These are phyloP conservation scores for Delonix regia DNA, from an alignment of 306 rosid species.

Conservation along the genomic window DNA sequence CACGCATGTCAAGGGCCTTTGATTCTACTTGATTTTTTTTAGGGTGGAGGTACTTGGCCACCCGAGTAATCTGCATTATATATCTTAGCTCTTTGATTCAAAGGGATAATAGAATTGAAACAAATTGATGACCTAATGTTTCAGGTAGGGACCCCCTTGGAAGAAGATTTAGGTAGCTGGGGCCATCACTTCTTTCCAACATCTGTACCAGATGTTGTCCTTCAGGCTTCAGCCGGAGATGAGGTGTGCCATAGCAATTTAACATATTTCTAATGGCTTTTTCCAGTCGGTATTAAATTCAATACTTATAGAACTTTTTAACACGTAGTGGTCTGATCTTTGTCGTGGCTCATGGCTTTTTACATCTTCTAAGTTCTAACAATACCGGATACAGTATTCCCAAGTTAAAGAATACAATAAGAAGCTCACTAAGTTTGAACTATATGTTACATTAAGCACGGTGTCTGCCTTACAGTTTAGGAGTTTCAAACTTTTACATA, in stretches of 20 bases:
- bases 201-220: conserved; percentile 83
- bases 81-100: conserved; percentile 23
- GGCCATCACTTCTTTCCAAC: conserved; percentile 86
- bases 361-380: neutral
- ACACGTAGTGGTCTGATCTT: neutral
- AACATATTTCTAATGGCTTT: neutral
- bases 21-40: neutral
- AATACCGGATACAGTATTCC: neutral
- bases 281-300: neutral
- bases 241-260: conserved; percentile 61
- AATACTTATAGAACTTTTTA: neutral
- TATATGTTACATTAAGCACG: neutral
- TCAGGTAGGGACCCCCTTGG: conserved; percentile 88
- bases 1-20: neutral
- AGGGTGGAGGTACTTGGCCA: neutral
- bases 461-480: neutral
- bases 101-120: conserved; percentile 7
- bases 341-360: neutral
- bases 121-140: conserved; percentile 8
- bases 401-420: neutral
- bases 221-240: conserved; percentile 94
- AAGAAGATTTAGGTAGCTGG: conserved; percentile 92
- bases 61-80: neutral
- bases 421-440: neutral
- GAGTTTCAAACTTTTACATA: neutral